These are phyloP conservation scores for Didymella exigua DNA, from an alignment of 2,329 filamentous ascomycete genomes.

Conservation along the genomic window DNA sequence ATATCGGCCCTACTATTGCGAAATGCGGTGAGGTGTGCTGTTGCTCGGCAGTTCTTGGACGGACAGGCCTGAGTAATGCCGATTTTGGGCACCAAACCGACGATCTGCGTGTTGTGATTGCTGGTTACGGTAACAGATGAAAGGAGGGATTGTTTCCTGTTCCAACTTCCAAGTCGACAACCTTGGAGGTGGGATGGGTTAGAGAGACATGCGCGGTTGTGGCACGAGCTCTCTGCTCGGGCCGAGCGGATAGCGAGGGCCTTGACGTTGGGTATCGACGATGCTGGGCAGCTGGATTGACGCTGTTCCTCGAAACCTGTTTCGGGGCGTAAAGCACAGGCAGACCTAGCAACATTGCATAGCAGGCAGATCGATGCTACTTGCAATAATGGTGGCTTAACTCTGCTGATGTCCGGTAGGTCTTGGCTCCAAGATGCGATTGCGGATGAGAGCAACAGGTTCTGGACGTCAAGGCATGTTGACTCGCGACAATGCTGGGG, in stretches of 20 bases:
- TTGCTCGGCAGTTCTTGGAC: background rate
- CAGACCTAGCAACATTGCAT: background rate
- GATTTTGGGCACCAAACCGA: background rate
- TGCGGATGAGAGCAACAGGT: slow-evolving; percentile 8
- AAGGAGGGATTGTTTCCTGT: background rate
- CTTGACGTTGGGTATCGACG: background rate
- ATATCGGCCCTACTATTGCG: slow-evolving; percentile 1
- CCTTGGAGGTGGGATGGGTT: slow-evolving; percentile 3
- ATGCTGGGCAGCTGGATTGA: background rate
- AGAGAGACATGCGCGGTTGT: background rate
- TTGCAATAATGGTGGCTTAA: background rate
- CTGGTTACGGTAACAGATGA: background rate
- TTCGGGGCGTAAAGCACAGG: background rate
- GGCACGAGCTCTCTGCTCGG: slow-evolving; percentile 2
- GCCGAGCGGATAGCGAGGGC: background rate
- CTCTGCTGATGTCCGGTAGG: background rate
- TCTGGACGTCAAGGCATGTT: slow-evolving; percentile 8
- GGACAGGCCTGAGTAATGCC: background rate
- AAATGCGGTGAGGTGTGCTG: slow-evolving; percentile 1
- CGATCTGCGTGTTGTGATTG: background rate
- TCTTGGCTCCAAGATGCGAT: background rate
- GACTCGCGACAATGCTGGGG: slow-evolving; percentile 14
- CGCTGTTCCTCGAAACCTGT: background rate
- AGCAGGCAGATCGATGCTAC: background rate
- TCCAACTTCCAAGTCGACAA: background rate